Evolutionary conservation across 108 stramenopile species (phyloP).

Genomic region (Thalassiosira profunda): DNA sequence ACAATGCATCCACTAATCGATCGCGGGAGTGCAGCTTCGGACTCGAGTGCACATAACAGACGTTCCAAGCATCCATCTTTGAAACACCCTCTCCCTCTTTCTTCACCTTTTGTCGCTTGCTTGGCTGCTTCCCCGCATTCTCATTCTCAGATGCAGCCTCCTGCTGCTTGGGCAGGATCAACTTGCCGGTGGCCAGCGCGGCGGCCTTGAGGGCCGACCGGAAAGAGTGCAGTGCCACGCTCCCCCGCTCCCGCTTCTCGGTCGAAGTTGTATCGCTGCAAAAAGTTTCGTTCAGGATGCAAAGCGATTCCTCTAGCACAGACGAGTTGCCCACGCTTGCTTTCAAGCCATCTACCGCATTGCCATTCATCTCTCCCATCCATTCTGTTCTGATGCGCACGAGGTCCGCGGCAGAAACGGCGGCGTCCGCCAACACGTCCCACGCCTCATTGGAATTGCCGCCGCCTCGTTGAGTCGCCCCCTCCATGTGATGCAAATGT

Average conservation of each 20-base stretch:
- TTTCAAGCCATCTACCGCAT: not conserved
- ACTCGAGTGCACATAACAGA: conserved; percentile 16
- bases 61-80: conserved; percentile 19
- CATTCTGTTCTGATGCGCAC: conserved; percentile 7
- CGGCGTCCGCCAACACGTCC: conserved; percentile 32
- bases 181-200: conserved; percentile 30
- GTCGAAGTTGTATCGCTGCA: not conserved
- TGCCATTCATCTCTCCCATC: not conserved
- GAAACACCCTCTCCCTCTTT: not conserved
- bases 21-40: conserved; percentile 22
- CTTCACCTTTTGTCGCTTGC: not conserved
- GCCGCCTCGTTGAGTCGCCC: not conserved
- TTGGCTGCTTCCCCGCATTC: no score
- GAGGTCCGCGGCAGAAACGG: conserved; percentile 26
- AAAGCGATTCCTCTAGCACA: conserved; percentile 9
- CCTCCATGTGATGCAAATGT: conserved; percentile 9
- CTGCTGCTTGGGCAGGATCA: conserved; percentile 25
- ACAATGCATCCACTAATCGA: conserved; percentile 41
- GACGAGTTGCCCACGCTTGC: not conserved
- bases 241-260: conserved; percentile 12
- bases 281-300: conserved; percentile 21
- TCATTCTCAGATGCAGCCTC: not conserved
- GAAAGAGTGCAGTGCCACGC: conserved; percentile 36
- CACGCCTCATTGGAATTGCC: conserved; percentile 14
- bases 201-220: conserved; percentile 37